Percentiles rank a stretch among this genome's conserved stretches.
Evolutionary conservation across 495 filamentous ascomycete genomes (phyloP).

Genomic region (Chaetomidium leptoderma): DNA sequence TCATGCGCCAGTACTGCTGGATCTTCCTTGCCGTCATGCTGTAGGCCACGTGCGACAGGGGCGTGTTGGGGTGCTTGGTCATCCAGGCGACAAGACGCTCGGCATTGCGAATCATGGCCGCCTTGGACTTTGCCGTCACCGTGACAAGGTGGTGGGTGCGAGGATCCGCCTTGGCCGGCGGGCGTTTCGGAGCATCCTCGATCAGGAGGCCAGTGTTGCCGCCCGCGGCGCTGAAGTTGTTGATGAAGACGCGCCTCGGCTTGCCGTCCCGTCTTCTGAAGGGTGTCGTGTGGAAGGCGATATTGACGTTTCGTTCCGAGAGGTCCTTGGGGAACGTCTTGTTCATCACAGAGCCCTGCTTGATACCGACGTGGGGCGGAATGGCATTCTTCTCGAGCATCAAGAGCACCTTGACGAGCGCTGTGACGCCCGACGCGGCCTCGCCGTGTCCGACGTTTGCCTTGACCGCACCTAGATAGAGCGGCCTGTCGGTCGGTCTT

Average conservation of each 20-base stretch:
- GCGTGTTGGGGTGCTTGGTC: constrained; percentile 46
- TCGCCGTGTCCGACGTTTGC: constrained; percentile 89
- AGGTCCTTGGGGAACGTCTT: constrained; percentile 74
- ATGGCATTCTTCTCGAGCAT: constrained; percentile 84
- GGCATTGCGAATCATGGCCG: constrained; percentile 51
- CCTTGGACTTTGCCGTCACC: constrained; percentile 56
- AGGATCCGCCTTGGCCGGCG: constrained; percentile 37
- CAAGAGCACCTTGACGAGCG: constrained; percentile 77
- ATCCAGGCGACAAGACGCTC: constrained; percentile 51
- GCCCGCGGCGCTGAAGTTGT: constrained; percentile 68
- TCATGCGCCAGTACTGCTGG: constrained; percentile 72
- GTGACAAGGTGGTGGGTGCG: constrained; percentile 53
- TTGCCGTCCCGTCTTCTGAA: constrained; percentile 60
- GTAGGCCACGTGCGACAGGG: constrained; percentile 62
- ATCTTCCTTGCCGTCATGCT: constrained; percentile 79
- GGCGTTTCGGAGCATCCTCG: constrained; percentile 49
- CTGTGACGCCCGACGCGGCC: constrained; percentile 77
- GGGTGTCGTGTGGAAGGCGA: constrained; percentile 54
- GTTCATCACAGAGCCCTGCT: constrained; percentile 65
- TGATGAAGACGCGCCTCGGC: constrained; percentile 58
- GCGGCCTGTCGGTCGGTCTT: constrained; percentile 62
- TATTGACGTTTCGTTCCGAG: constrained; percentile 68
- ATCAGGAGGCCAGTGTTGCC: constrained; percentile 62
- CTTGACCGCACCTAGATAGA: constrained; percentile 81
- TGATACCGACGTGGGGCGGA: constrained; percentile 85